Evolutionary conservation across 495 filamentous ascomycete genomes (phyloP), one percentile per base, ranked within the genome.

Genomic region (Penicillium simplicissimum): DNA sequence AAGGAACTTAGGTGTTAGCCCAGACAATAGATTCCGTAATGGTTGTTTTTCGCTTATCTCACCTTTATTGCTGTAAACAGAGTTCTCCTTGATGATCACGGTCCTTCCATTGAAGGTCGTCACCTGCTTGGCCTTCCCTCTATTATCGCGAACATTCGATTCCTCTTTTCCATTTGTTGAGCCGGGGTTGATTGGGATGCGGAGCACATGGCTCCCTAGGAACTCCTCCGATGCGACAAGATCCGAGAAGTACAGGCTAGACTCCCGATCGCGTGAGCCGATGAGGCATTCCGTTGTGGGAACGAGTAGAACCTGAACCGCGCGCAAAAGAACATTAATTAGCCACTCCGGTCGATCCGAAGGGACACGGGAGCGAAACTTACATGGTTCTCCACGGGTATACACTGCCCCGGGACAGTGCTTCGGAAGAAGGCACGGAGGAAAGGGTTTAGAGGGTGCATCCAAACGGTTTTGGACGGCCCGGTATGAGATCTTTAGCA

Each of bases 361-460:
- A 54, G 19, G 45, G 36, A 35, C 48, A 34, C 25, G 52, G 40
- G 34, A 58, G 37, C 23, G 58, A 13, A 17, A 71, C 84, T 66
- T 81, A 91, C 90, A 83, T 98, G 91, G 73, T 94, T 90, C 74
- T 95, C 89, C 59, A 93, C 84, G 51, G 94, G 95, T 69, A 88
- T 84, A 83, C 96, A 98, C 87, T 97, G 96, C 72, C 90, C 80
- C 58, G 91, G 92, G 68, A 97, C 84, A 73, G 90, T 85, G 83
- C 91, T 97, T 81, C 92, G 90, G 84, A 97, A 96, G 89, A 98
- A 97, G 81, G 96, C 91, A 82, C 90, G 88, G 71, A 99, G 85
- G 77, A 96, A 97, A 72, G 96, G 95, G 78, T 98, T 99, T 88
- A 98, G 87, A 80, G 95, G 92, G 88, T 93, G 94, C 94, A 98